Conservation (phyloP, 1,284 basidiomycete genomes). For the Tilletia indica region DNA sequence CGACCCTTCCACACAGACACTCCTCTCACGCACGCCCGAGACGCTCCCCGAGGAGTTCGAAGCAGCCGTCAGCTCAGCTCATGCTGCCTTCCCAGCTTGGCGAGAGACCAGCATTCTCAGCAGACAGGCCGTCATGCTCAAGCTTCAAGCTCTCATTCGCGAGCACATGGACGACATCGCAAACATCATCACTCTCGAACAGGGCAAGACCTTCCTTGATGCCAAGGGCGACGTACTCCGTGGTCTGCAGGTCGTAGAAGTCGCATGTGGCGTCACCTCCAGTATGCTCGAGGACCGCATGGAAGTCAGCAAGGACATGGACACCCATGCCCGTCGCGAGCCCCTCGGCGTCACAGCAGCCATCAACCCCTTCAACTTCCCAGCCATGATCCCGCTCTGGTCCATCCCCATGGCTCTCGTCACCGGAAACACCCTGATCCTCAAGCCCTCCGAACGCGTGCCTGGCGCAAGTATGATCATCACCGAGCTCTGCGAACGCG, state of each 20-base stretch:
- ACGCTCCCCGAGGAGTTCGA: slow-evolving; percentile 80
- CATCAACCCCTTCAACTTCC: slow-evolving; percentile 51
- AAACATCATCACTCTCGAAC: slow-evolving; percentile 51
- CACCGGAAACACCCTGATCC: slow-evolving; percentile 89
- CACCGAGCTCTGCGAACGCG: slow-evolving; percentile 83
- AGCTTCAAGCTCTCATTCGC: slow-evolving; percentile 56
- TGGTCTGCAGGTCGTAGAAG: slow-evolving; percentile 91
- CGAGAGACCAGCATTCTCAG: slow-evolving; percentile 78
- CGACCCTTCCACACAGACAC: slow-evolving; percentile 84
- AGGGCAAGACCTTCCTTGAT: slow-evolving; percentile 63
- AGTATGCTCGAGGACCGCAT: slow-evolving; percentile 84
- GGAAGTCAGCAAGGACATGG: slow-evolving; percentile 94
- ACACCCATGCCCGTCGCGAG: slow-evolving; percentile 78
- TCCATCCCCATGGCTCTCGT: slow-evolving; percentile 64
- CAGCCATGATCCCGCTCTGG: slow-evolving; percentile 83
- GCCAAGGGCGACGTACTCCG: slow-evolving; percentile 91
- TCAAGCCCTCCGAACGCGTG: slow-evolving; percentile 95
- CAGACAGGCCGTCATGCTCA: slow-evolving; percentile 83
- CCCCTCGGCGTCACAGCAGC: slow-evolving; percentile 61
- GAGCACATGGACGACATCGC: slow-evolving; percentile 58
- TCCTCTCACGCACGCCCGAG: slow-evolving; percentile 85
- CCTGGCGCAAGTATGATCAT: slow-evolving; percentile 97
- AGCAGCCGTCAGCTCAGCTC: slow-evolving; percentile 78
- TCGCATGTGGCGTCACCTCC: slow-evolving; percentile 77
- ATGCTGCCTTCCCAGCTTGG: slow-evolving; percentile 87